Conservation (phyloP, 176 grass and related monocot genomes). For the Zoysia japonica region DNA sequence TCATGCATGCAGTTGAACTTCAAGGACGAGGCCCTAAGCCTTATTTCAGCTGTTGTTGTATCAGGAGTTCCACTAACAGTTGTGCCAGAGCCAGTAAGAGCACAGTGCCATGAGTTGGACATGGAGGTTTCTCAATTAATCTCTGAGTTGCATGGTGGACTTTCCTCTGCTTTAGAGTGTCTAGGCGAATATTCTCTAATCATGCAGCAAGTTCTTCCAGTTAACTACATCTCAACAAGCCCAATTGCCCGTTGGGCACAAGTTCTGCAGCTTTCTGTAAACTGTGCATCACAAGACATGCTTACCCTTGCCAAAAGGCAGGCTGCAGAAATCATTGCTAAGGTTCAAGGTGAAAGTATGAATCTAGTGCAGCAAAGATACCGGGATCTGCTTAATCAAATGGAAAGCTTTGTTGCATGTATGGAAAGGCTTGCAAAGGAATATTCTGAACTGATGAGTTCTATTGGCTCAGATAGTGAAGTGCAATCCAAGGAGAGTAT, state of each 20-base stretch:
- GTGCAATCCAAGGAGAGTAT: conserved; percentile 69
- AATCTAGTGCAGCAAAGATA: conserved; percentile 78
- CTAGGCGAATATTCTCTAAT: conserved; percentile 72
- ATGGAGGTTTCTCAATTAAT: conserved; percentile 80
- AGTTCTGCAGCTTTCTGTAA: conserved; percentile 83
- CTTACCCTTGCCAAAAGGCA: conserved; percentile 81
- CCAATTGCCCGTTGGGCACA: conserved; percentile 90
- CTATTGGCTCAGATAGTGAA: conserved; percentile 75
- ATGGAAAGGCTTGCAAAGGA: conserved; percentile 69
- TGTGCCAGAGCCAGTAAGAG: conserved; percentile 87
- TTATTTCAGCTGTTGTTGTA: conserved; percentile 71
- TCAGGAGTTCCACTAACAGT: conserved; percentile 93
- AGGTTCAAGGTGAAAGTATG: conserved; percentile 72
- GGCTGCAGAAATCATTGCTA: conserved; percentile 79
- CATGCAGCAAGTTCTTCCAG: conserved; percentile 82
- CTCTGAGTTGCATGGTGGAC: conserved; percentile 73
- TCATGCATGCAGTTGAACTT: conserved; percentile 50
- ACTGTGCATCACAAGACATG: conserved; percentile 67
- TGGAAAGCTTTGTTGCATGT: conserved; percentile 68
- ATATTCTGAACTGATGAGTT: conserved; percentile 81
- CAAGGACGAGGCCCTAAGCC: conserved; percentile 69
- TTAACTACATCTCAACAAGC: conserved; percentile 74
- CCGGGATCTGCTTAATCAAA: conserved; percentile 74
- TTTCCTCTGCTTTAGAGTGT: conserved; percentile 66
- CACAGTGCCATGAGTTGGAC: conserved; percentile 85